Conservation (phyloP, 352 stramenopile genomes). For the Phytopythium boreale region DNA sequence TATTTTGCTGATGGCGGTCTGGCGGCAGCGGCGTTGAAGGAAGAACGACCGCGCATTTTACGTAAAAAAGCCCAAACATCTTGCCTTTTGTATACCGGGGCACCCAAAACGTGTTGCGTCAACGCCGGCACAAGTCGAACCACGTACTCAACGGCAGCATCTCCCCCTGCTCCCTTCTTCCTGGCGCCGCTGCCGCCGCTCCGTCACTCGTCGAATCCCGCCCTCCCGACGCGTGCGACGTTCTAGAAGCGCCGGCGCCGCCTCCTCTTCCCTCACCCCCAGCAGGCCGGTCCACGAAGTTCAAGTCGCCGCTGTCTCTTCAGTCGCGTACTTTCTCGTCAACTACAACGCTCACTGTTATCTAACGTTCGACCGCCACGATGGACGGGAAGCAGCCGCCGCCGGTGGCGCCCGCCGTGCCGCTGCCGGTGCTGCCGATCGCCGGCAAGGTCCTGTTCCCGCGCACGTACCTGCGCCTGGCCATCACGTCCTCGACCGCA, state of each 20-base stretch:
- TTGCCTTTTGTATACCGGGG: neutral
- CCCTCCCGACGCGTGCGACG: neutral
- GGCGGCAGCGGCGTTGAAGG: neutral
- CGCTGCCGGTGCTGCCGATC: constrained; percentile 65
- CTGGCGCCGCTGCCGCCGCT: no score
- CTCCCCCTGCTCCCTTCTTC: neutral
- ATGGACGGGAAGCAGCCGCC: constrained; percentile 11
- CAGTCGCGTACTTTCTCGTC: constrained; percentile 1
- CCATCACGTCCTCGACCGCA: constrained; percentile 54
- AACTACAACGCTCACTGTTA: neutral
- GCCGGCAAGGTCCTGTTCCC: constrained; percentile 75
- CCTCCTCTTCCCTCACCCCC: neutral
- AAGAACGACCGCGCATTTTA: neutral
- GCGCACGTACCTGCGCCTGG: constrained; percentile 66
- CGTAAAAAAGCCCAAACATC: neutral
- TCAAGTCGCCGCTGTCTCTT: neutral
- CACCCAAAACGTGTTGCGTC: constrained; percentile 4
- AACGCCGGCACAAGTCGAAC: neutral
- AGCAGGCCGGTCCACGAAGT: neutral
- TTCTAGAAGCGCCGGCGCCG: constrained; percentile 2
- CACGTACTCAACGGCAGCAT: neutral
- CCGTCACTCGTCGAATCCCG: neutral
- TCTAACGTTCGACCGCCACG: no score
- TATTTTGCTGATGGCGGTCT: neutral
- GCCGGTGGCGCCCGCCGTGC: constrained; percentile 21